Percentiles rank a stretch among this genome's conserved stretches.
Evolutionary conservation across 495 filamentous ascomycete species (phyloP).

Genomic region (Lichenothelia convexa): DNA sequence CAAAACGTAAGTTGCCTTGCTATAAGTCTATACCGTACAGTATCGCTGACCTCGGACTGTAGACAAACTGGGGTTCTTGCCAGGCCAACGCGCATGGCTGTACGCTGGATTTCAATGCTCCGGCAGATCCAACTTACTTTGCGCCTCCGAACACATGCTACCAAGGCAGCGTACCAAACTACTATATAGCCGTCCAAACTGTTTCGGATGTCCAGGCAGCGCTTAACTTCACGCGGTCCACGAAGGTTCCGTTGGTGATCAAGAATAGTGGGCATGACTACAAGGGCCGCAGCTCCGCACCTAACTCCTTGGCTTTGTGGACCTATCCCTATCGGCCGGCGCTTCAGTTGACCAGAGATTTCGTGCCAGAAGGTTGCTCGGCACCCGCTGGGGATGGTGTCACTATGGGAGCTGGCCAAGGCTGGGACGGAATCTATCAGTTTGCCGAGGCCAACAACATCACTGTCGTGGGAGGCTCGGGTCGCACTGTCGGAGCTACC

Average conservation of each 20-base stretch:
- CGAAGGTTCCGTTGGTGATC: slow-evolving; percentile 11
- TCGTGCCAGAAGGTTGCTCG: slow-evolving; percentile 2
- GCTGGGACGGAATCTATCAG: slow-evolving; percentile 3
- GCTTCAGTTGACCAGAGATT: slow-evolving; percentile 15
- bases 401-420: slow-evolving; percentile 21
- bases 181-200: too few species aligned
- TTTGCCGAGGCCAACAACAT: slow-evolving; percentile 1
- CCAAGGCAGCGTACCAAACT: too few species aligned
- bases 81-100: too few species aligned
- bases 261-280: slow-evolving; percentile 21
- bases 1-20: too few species aligned
- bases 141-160: too few species aligned
- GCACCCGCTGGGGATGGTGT: slow-evolving; percentile 15
- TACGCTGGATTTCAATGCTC: too few species aligned
- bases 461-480: slow-evolving; percentile 5
- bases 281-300: slow-evolving; percentile 13
- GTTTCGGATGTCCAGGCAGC: background rate
- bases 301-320: slow-evolving; percentile 24
- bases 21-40: too few species aligned
- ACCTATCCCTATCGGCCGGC: slow-evolving; percentile 20
- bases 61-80: too few species aligned
- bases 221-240: slow-evolving; percentile 7
- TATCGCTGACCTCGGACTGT: too few species aligned
- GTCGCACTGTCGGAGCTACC: background rate
- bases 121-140: too few species aligned